Base-by-base conservation (phyloP, 1,284 basidiomycete genomes). In the Omphalotus olearius region DNA sequence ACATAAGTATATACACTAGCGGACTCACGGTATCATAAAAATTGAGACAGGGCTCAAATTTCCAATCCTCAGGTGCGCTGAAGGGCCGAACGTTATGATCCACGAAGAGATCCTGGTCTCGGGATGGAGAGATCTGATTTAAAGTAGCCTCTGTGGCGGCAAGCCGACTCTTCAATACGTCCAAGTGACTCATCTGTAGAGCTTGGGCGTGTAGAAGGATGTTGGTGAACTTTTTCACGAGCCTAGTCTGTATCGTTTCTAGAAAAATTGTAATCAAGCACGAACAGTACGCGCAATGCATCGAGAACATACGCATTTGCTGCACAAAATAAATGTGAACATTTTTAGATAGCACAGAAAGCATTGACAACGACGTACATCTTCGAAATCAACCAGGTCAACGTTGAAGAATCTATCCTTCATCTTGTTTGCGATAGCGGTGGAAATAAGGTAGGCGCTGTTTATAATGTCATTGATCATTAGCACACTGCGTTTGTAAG, bases 361-460 rank as follows among this genome's bases (percentile, higher is more conserved):
- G 26, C 25, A 40, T 23, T 13, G 17, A 55, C 47, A 47, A 14
- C 13, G 25, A 71, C 87, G 63, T 61, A 91, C 90, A 66, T 91
- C 75, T 64, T 91, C 83, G 3, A 91, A 69, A 35, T 63, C 67
- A 23, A 85, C 85, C 38, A 92, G 60, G 64, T 88, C 86, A 50
- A 78, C 72, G 14, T 71, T 64, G 60, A 86, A 91, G 62, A 88
- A 88, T 59, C 82, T 83, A 37, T 71, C 72, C 66, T 91, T 90
- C 11, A 75, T 66, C 46, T 66, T 74, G 66, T 92, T 92, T 9
- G 87, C 80, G 41, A 87, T 66, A 3, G 78, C 75, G 23, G 76
- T 86, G 5, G 84, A 78, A 42, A 91, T 79, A 35, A 92, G 63
- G 64, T 87, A 91, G n/a, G 77, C 68, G 62, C 88, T 90, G 54